Evolutionary conservation across 2,329 filamentous ascomycete species (phyloP), one percentile per base, ranked within the genome.

Genomic region (Apiospora saccharicola): DNA sequence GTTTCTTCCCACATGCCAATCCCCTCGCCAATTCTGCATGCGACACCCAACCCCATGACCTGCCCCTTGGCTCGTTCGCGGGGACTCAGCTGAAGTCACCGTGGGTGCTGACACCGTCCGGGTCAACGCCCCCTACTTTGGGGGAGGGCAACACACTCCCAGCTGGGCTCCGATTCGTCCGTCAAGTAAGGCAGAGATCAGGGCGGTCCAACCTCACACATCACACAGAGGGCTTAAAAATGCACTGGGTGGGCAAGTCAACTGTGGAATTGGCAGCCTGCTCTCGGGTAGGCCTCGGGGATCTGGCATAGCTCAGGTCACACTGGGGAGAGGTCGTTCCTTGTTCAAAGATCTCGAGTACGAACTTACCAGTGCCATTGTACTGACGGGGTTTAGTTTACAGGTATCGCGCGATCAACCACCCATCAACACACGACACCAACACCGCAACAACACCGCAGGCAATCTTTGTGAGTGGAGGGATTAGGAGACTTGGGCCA

Each of bases 261-360:
- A 26, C 13, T 53, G 26, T 14, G 13, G 16, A 41, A 41, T 53
- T 30, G 13, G 49, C 49, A 30, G 24, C 24, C 24, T 19, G 6
- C 44, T 46, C 24, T 30, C 24, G 14, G 12, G 24, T 12, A 13
- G 49, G 49, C 30, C 0, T 53, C 49, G 6, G 49, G 49, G 49
- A 16, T 53, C 13, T 53, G 49, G 49, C 49, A 53, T 53, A 30
- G 26, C 49, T 24, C 49, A 53, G 10, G 49, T 53, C 49, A 16
- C 13, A 53, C 49, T 53, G 49, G 49, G 49, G 49, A 30, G 49
- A 53, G 12, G 37, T 41, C 5, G 24, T 16, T 16, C 49, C 12
- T 53, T 53, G 49, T 53, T 53, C 49, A 30, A 53, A 53, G 49
- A 53, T 53, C 49, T 53, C 49, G 49, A 53, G 49, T 53, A 53